Conservation (phyloP, 2,329 filamentous ascomycete species). For the Colletotrichum aenigma region DNA sequence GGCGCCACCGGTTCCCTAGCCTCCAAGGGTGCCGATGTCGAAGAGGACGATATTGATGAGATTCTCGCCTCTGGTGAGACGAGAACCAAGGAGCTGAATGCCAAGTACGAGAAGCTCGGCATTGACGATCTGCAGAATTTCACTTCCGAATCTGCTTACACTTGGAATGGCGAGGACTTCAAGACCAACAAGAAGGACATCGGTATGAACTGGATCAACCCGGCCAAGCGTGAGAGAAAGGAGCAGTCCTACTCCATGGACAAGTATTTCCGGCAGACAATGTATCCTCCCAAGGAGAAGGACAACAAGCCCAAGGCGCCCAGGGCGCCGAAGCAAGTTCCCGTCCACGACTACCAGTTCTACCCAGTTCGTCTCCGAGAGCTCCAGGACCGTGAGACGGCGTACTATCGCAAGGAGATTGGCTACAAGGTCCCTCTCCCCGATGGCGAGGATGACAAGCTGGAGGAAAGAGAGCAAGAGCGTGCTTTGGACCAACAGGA, state of each 20-base stretch:
- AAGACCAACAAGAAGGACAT: slow-evolving; percentile 91
- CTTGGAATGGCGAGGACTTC: slow-evolving; percentile 99
- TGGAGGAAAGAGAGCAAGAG: slow-evolving; percentile 86
- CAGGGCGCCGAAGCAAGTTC: slow-evolving; percentile 90
- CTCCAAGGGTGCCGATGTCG: slow-evolving; percentile 66
- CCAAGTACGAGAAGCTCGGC: slow-evolving; percentile 94
- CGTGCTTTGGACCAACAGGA: slow-evolving; percentile 86
- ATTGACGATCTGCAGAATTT: slow-evolving; percentile 98
- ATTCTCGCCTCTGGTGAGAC: slow-evolving; percentile 88
- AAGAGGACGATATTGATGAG: slow-evolving; percentile 87
- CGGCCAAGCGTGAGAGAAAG: slow-evolving; percentile 96
- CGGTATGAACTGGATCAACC: slow-evolving; percentile 96
- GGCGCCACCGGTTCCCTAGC: slow-evolving; percentile 65
- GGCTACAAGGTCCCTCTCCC: slow-evolving; percentile 90
- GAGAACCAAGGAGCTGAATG: slow-evolving; percentile 87
- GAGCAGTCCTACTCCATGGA: slow-evolving; percentile 98
- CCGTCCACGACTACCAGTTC: slow-evolving; percentile 96
- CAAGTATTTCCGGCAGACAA: slow-evolving; percentile 93
- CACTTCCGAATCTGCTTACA: slow-evolving; percentile 94
- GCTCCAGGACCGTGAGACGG: slow-evolving; percentile 94
- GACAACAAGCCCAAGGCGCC: slow-evolving; percentile 94
- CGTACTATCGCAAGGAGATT: slow-evolving; percentile 94
- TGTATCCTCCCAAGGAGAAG: slow-evolving; percentile 79
- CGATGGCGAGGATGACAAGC: slow-evolving; percentile 86
- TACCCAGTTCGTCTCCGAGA: slow-evolving; percentile 85